Evolutionary conservation across 768 basidiomycete genomes (phyloP).

Genomic region (Lepiota venenata): DNA sequence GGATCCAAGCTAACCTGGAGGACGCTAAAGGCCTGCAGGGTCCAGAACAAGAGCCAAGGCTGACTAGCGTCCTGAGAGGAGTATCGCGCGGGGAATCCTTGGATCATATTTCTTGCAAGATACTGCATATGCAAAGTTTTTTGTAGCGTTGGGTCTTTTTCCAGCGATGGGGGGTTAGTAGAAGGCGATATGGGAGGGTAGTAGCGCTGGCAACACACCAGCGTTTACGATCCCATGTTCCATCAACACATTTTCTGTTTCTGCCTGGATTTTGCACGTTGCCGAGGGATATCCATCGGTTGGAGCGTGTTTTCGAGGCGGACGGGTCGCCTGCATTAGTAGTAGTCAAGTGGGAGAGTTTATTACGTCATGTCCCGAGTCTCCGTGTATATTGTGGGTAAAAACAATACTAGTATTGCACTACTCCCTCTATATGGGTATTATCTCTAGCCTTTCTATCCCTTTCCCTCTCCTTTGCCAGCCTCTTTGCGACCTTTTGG

Average conservation of each 20-base stretch:
- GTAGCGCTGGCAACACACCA: constrained; percentile 4
- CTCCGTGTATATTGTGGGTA: no score
- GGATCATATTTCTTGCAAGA: constrained; percentile 65
- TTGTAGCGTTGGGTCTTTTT: constrained; percentile 39
- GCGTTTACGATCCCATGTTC: constrained; percentile 41
- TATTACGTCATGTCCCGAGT: no score
- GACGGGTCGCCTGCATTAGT: no score
- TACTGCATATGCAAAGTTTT: constrained; percentile 72
- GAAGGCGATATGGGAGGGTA: no score
- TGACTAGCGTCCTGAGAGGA: constrained; percentile 89
- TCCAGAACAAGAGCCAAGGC: constrained; percentile 96
- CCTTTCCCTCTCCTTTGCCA: constrained; percentile 40
- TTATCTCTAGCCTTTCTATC: constrained; percentile 7
- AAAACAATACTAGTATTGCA: no score
- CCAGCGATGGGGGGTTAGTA: neutral
- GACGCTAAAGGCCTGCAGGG: constrained; percentile 76
- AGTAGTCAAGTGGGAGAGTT: no score
- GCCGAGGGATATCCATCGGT: constrained; percentile 59
- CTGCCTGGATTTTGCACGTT: constrained; percentile 59
- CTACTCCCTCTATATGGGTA: no score
- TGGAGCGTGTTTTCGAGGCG: constrained; percentile 31
- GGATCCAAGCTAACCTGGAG: constrained; percentile 80
- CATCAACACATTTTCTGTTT: constrained; percentile 64
- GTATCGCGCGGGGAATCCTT: constrained; percentile 80
- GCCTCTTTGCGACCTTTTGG: constrained; percentile 49